Conservation (phyloP, 2,329 filamentous ascomycete species). For the Teratosphaeria viscida region DNA sequence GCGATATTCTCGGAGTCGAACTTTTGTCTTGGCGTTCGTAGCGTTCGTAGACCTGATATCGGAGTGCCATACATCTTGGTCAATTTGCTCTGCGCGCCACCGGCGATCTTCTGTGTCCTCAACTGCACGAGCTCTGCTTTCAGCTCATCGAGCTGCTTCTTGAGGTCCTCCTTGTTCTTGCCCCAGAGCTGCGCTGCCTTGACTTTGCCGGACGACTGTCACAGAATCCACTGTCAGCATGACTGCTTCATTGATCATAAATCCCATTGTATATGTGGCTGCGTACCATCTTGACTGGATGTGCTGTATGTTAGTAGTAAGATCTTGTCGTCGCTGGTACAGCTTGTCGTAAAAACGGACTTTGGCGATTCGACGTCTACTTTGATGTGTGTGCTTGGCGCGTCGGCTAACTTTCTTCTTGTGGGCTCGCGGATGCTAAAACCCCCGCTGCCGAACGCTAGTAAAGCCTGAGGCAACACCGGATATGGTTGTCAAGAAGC, state of each 20-base stretch:
- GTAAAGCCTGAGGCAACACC: not conserved
- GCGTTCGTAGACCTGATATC: not conserved
- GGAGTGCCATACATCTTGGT: constrained; percentile 73
- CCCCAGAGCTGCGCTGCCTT: constrained; percentile 95
- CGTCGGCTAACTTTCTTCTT: no score
- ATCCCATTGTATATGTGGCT: not conserved
- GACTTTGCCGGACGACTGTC: constrained; percentile 60
- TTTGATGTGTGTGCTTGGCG: no score
- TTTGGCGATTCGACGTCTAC: not conserved
- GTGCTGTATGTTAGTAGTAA: constrained; percentile 13
- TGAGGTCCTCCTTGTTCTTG: constrained; percentile 98
- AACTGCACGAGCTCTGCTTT: constrained; percentile 95
- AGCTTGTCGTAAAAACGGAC: not conserved
- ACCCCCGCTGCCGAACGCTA: not conserved
- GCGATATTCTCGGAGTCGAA: not conserved
- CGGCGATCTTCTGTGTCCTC: constrained; percentile 94
- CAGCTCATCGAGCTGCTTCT: constrained; percentile 87
- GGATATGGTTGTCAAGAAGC: not conserved
- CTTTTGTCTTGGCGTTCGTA: not conserved
- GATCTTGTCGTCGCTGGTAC: not conserved
- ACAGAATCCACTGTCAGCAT: constrained; percentile 4
- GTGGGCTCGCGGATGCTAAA: no score
- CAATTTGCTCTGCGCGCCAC: constrained; percentile 87
- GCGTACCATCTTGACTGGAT: constrained; percentile 20
- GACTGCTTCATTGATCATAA: not conserved